These are phyloP conservation scores for Powellomyces hirtus DNA, from an alignment of 192 early-diverging fungal genomes.

Conservation along the genomic window DNA sequence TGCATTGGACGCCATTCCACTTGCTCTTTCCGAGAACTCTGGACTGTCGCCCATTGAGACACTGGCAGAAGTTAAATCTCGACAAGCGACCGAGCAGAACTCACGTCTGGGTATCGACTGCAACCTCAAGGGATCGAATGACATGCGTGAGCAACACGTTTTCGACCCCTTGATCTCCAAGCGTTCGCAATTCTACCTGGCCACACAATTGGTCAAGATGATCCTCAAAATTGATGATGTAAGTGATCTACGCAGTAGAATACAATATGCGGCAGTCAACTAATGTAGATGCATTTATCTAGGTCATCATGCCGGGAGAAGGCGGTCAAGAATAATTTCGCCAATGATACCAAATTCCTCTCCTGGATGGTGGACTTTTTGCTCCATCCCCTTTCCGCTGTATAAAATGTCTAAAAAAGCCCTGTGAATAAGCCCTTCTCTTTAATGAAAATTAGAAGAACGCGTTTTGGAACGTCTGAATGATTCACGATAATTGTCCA, in stretches of 20 bases:
- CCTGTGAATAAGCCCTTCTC: neutral
- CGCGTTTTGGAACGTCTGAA: too few relatives aligned
- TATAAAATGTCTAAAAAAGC: neutral
- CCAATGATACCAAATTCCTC: neutral
- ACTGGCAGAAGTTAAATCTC: slow-evolving; percentile 90
- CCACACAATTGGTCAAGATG: slow-evolving; percentile 99
- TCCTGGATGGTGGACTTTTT: neutral
- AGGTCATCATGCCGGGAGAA: slow-evolving; percentile 32
- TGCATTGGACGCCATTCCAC: slow-evolving; percentile 92
- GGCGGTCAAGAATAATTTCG: slow-evolving; percentile 11
- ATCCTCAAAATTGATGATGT: slow-evolving; percentile 82
- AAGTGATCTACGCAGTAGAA: neutral
- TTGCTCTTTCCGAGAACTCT: slow-evolving; percentile 95
- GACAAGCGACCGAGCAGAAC: slow-evolving; percentile 87
- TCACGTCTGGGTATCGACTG: slow-evolving; percentile 93
- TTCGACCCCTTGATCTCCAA: slow-evolving; percentile 99
- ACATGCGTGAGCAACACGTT: slow-evolving; percentile 97
- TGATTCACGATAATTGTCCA: too few relatives aligned
- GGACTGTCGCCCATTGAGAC: slow-evolving; percentile 96
- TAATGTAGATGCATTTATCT: neutral
- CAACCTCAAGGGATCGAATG: slow-evolving; percentile 85
- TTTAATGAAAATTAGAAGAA: neutral
- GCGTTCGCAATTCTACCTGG: slow-evolving; percentile 95
- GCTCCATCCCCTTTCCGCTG: neutral
- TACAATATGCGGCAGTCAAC: neutral